A percentile compares a stretch with the other conserved stretches of the same genome.
Evolutionary conservation across 2,329 filamentous ascomycete genomes (phyloP).

Genomic region (Talaromyces sp.): DNA sequence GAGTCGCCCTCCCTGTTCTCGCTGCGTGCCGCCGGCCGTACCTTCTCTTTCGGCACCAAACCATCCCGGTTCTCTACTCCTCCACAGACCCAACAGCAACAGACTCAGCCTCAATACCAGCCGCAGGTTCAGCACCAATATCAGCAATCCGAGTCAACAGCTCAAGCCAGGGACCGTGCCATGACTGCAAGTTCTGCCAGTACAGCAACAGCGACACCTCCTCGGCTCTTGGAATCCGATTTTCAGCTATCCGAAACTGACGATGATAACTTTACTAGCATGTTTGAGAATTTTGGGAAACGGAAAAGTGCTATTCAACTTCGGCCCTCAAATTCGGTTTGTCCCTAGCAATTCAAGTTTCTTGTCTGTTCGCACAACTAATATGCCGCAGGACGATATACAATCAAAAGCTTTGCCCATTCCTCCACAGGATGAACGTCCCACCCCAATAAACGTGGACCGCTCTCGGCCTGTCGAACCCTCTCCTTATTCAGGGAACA

Average conservation of each 20-base stretch:
- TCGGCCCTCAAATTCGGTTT: constrained; percentile 19
- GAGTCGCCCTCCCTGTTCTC: constrained; percentile 34
- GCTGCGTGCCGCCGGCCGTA: constrained; percentile 45
- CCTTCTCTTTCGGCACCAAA: constrained; percentile 51
- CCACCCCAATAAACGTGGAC: constrained; percentile 42
- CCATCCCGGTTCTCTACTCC: constrained; percentile 17
- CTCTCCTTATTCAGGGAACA: constrained; percentile 51
- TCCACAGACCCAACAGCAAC: constrained; percentile 18
- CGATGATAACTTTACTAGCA: constrained; percentile 46
- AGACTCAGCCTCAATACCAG: not conserved
- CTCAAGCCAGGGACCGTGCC: constrained; percentile 39
- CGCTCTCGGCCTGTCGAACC: constrained; percentile 41
- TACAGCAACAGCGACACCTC: constrained; percentile 47
- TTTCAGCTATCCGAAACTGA: constrained; percentile 38
- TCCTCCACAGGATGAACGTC: constrained; percentile 20
- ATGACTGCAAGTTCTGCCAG: constrained; percentile 50
- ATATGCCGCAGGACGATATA: constrained; percentile 7
- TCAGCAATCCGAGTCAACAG: constrained; percentile 15
- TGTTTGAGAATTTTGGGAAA: constrained; percentile 47
- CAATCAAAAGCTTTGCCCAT: constrained; percentile 19
- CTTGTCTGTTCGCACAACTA: not conserved
- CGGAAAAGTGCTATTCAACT: constrained; percentile 24
- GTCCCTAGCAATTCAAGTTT: not conserved
- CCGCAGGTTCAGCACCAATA: constrained; percentile 10
- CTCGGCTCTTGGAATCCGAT: constrained; percentile 45